Evolutionary conservation across 257 asterid species (phyloP).

Genomic region (Paulownia fortunei): DNA sequence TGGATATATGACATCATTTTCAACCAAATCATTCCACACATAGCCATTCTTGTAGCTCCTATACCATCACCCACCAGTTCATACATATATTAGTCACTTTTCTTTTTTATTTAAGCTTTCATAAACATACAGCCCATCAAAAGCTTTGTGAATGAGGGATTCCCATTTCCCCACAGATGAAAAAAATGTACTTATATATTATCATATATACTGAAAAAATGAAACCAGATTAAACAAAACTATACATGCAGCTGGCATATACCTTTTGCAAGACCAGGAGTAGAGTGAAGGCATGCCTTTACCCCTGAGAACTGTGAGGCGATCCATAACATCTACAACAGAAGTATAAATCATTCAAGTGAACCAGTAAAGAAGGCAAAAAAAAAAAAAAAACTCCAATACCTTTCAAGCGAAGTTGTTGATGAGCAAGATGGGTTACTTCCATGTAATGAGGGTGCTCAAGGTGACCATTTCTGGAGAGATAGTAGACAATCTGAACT

Average conservation of each 20-base stretch:
- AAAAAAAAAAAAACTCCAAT: no score
- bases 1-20: conserved; percentile 72
- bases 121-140: neutral
- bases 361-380: neutral
- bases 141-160: no score
- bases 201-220: no score
- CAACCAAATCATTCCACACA: conserved; percentile 89
- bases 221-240: neutral
- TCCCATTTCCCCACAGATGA: no score
- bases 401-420: conserved; percentile 85
- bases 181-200: no score
- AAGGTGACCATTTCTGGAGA: conserved; percentile 87
- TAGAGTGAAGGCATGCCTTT: conserved; percentile 89
- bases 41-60: conserved; percentile 94
- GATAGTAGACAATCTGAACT: conserved; percentile 78
- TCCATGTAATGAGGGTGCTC: conserved; percentile 94
- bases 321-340: conserved; percentile 68
- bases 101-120: neutral
- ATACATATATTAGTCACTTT: neutral
- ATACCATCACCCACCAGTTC: neutral
- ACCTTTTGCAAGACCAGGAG: conserved; percentile 98
- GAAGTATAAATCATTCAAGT: neutral
- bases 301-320: conserved; percentile 73
- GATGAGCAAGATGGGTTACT: conserved; percentile 68
- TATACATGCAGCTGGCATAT: neutral